A percentile compares a stretch with the other conserved stretches of the same genome.
These are phyloP conservation scores for Hypholoma sublateritium DNA, from an alignment of 768 basidiomycete genomes.

Conservation along the genomic window DNA sequence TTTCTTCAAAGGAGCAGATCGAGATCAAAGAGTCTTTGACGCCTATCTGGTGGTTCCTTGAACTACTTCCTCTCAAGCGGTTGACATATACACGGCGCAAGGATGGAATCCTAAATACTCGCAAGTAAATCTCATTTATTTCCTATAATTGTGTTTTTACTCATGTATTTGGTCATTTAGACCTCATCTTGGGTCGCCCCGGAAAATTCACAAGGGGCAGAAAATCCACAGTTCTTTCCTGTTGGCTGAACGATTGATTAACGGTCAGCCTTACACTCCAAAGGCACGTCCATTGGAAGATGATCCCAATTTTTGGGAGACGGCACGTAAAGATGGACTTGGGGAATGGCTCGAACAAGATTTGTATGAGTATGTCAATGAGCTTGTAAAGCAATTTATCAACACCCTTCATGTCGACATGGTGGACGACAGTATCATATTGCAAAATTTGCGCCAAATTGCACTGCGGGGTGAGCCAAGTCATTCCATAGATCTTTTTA, in stretches of 20 bases:
- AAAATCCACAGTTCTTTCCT: neutral
- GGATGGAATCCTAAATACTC: too few species aligned
- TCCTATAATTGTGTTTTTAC: too few species aligned
- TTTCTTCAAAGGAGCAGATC: neutral
- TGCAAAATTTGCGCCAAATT: too few species aligned
- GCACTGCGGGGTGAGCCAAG: too few species aligned
- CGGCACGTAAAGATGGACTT: too few species aligned
- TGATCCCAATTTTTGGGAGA: neutral
- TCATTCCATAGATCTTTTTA: too few species aligned
- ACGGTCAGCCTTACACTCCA: neutral
- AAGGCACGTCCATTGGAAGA: constrained; percentile 4
- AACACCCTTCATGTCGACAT: too few species aligned
- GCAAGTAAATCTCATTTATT: too few species aligned
- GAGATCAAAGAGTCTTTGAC: constrained; percentile 18
- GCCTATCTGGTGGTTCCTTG: constrained; percentile 14
- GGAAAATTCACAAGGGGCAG: neutral
- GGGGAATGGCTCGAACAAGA: too few species aligned
- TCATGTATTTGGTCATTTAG: neutral
- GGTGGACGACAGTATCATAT: too few species aligned
- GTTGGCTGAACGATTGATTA: neutral
- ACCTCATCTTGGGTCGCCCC: neutral
- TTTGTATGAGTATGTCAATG: too few species aligned
- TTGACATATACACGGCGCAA: neutral
- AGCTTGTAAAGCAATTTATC: too few species aligned
- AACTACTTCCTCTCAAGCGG: constrained; percentile 7